Conservation (phyloP, 306 rosid species). For the Begonia peltatifolia region DNA sequence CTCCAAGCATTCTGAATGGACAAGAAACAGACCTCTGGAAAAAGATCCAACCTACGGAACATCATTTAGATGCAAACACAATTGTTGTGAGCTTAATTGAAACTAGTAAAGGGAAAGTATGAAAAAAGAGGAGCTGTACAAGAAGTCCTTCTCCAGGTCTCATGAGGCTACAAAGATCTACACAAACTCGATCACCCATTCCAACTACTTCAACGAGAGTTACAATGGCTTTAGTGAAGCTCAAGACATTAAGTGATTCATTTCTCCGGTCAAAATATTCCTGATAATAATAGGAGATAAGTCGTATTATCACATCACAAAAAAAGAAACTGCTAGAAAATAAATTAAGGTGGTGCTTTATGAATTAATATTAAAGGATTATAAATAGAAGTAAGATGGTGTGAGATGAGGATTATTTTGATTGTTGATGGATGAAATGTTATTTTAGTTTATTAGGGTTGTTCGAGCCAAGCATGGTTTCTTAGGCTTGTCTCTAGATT, state of each 20-base stretch:
- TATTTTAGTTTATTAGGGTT: too few relatives aligned
- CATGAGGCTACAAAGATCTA: slow-evolving; percentile 87
- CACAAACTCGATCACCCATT: slow-evolving; percentile 96
- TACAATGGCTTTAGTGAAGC: slow-evolving; percentile 63
- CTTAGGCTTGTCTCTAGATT: too few relatives aligned
- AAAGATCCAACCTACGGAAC: slow-evolving; percentile 68
- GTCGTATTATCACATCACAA: slow-evolving; percentile 13
- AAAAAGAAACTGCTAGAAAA: background rate
- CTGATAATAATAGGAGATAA: slow-evolving; percentile 36
- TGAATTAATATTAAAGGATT: too few relatives aligned
- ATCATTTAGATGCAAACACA: background rate
- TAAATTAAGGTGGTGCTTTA: too few relatives aligned
- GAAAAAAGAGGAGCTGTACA: slow-evolving; percentile 25
- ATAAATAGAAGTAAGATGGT: too few relatives aligned
- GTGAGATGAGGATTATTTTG: too few relatives aligned
- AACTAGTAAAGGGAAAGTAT: background rate
- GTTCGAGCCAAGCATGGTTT: background rate
- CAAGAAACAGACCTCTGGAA: slow-evolving; percentile 81
- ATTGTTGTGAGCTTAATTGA: background rate
- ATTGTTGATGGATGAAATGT: too few relatives aligned
- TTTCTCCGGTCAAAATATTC: slow-evolving; percentile 77
- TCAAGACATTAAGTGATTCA: slow-evolving; percentile 43
- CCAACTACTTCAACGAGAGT: slow-evolving; percentile 53
- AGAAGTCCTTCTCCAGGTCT: slow-evolving; percentile 92
- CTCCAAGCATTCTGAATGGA: slow-evolving; percentile 92